Evolutionary conservation across 2,329 filamentous ascomycete genomes (phyloP).

Genomic region (Aureobasidium mangrovei): DNA sequence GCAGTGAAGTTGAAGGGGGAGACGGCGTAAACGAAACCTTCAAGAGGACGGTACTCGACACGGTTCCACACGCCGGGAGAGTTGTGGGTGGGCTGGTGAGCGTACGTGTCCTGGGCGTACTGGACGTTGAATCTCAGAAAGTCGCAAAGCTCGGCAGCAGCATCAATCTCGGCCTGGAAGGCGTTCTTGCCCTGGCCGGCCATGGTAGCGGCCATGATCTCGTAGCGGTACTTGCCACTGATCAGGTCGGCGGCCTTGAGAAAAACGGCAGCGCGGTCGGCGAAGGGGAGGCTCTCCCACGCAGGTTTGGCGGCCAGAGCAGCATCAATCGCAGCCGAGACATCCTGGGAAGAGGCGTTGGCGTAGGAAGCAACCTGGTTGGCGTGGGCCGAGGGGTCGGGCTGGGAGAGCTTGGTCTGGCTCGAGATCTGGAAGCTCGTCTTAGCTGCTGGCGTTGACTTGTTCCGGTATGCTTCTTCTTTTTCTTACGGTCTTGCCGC

Average conservation of each 20-base stretch:
- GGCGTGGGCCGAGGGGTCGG: conserved; percentile 74
- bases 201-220: conserved; percentile 94
- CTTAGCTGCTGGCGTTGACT: not conserved
- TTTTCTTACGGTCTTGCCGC: conserved; percentile 61
- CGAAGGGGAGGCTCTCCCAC: conserved; percentile 82
- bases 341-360: conserved; percentile 66
- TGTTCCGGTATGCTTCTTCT: too few species aligned
- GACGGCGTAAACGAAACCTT: conserved; percentile 92
- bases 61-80: conserved; percentile 83
- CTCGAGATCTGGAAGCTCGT: not conserved
- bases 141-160: conserved; percentile 84
- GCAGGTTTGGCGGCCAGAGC: conserved; percentile 76
- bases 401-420: conserved; percentile 64
- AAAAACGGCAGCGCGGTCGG: conserved; percentile 86
- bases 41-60: conserved; percentile 77
- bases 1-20: conserved; percentile 97
- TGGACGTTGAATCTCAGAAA: conserved; percentile 92
- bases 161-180: conserved; percentile 98
- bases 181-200: conserved; percentile 96
- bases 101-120: conserved; percentile 86
- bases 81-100: conserved; percentile 77
- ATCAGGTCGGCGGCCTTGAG: conserved; percentile 92
- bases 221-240: conserved; percentile 86
- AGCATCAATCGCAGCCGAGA: conserved; percentile 69
- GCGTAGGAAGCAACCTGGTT: conserved; percentile 74